Evolutionary conservation across 495 filamentous ascomycete genomes (phyloP), one percentile per base, ranked within the genome.

Genomic region (Neurospora sublineolata): DNA sequence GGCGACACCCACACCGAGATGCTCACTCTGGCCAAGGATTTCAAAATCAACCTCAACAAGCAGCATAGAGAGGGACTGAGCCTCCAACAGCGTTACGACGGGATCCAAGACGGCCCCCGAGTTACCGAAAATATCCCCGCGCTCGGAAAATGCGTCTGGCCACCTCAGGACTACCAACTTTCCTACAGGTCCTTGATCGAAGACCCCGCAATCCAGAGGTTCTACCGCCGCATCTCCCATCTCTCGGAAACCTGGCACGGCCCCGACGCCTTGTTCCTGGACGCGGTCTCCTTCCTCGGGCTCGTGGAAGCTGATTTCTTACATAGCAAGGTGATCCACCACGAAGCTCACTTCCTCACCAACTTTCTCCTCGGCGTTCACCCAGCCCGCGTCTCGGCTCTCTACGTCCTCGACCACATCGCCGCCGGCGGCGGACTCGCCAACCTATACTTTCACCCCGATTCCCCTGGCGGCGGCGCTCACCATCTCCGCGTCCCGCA

Each of bases 391-490:
- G 70, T 87, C 30, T 82, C 79, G 60, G 81, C 82, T 7, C 71
- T 84, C 0, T 88, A 76, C 70, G 83, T 87, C 73, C 75, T 88
- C n/a, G 80, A 84, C 64, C 86, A 87, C 75, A 82, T 81, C 77
- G 80, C 80, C 70, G 78, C 78, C 33, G 81, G 82, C 3, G 80
- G 79, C 1, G 84, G 85, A 0, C 71, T 87, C 5, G 42, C 82
- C 20, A 74, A 79, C n/a, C 78, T 86, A 70, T 72, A 79, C 0
- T 84, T 84, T 0, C 83, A 86, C 23, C 52, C 52, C 12, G 52
- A 33, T 16, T 60, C 52, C 5, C 1, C 52, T 33, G 52, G 27
- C 3, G 52, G 52, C 69, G 42, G 75, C 3, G 78, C 80, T 27
- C 68, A 80, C 44, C 27, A 44, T 30, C 2, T 23, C 12, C 33